phyloP scores from a whole-genome alignment of 208 protist genomes.

The Crithidia acanthocephali region DNA sequence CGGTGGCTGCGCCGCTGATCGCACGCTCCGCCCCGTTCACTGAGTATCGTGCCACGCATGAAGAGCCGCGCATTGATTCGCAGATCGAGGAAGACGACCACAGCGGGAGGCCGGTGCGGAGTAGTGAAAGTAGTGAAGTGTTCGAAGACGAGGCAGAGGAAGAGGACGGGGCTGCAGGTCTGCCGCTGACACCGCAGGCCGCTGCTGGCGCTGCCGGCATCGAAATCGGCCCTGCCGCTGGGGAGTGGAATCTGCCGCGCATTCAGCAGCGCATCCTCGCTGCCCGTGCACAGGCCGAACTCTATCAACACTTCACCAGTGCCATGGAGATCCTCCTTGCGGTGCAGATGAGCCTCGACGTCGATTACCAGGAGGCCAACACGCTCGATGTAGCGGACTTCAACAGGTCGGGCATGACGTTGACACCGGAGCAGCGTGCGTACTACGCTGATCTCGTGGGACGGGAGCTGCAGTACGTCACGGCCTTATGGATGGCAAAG shows the following conservation, averaged over 20 bases:
- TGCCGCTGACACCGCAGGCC: conserved; percentile 26
- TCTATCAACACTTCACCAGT: conserved; percentile 31
- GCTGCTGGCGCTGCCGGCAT: conserved; percentile 25
- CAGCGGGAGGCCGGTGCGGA: background rate
- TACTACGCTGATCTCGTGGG: conserved; percentile 33
- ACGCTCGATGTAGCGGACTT: background rate
- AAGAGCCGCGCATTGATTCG: no score
- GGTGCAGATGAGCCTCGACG: conserved; percentile 42
- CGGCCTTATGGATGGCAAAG: conserved; percentile 32
- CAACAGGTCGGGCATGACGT: background rate
- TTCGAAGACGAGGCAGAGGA: background rate
- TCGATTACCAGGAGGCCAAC: conserved; percentile 25
- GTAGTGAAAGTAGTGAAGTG: background rate
- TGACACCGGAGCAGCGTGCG: conserved; percentile 26
- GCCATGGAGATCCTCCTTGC: conserved; percentile 36
- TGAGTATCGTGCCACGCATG: background rate
- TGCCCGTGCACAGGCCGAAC: conserved; percentile 32
- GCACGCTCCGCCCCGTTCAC: background rate
- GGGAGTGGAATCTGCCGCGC: conserved; percentile 38
- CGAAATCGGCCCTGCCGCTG: conserved; percentile 29
- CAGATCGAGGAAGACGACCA: no score
- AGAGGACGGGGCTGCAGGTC: background rate
- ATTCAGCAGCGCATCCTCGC: conserved; percentile 36
- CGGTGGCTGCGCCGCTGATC: background rate
- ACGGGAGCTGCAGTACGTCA: conserved; percentile 34